Conservation (phyloP, 352 stramenopile species). For the Globisporangium perplexum region DNA sequence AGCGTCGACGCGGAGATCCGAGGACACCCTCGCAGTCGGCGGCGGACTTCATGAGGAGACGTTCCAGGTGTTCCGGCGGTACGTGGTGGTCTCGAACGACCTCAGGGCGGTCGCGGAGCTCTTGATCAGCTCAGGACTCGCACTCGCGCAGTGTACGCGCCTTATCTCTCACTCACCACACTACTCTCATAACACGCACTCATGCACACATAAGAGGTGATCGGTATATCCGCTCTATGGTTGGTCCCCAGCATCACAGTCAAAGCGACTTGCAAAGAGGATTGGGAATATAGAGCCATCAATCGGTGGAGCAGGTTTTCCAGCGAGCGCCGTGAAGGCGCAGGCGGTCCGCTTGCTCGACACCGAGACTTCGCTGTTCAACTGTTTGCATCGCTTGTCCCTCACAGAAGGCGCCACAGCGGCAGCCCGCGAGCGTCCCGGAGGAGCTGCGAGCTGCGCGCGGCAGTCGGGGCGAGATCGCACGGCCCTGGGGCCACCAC, state of each 20-base stretch:
- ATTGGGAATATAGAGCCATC: constrained; percentile 92
- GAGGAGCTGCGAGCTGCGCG: constrained; percentile 10
- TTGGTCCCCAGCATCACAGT: constrained; percentile 89
- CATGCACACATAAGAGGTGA: constrained; percentile 6
- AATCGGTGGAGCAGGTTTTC: constrained; percentile 83
- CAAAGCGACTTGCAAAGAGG: constrained; percentile 83
- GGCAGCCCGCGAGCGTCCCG: constrained; percentile 9
- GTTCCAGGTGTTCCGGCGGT: constrained; percentile 63
- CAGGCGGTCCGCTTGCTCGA: constrained; percentile 81
- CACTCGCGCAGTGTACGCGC: no score
- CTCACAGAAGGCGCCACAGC: constrained; percentile 47
- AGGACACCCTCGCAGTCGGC: neutral
- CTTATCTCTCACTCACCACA: no score
- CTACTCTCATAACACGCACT: neutral
- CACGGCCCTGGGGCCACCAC: constrained; percentile 80
- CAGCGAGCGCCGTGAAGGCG: constrained; percentile 27
- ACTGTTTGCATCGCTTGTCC: constrained; percentile 89
- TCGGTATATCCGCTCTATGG: constrained; percentile 82
- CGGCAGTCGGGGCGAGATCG: constrained; percentile 65
- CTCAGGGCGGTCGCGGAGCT: constrained; percentile 47
- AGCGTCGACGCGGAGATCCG: neutral
- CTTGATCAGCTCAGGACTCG: constrained; percentile 59
- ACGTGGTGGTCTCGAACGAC: constrained; percentile 50
- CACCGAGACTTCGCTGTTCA: constrained; percentile 87
- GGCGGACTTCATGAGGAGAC: constrained; percentile 41